Conservation (phyloP, 169 alveolate species). For the Miamiensis avidus region DNA sequence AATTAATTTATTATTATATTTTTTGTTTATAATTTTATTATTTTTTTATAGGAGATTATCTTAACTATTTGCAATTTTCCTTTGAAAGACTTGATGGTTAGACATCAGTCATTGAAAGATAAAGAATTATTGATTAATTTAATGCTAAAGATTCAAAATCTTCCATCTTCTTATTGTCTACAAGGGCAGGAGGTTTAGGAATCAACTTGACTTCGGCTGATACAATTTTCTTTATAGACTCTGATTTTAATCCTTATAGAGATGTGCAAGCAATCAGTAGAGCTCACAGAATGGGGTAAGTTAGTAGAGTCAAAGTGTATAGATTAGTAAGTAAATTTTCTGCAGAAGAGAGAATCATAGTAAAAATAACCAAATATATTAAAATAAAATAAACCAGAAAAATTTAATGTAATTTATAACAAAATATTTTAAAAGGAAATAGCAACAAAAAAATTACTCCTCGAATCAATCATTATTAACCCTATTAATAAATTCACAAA, state of each 20-base stretch:
- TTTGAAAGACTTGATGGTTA: constrained; percentile 62
- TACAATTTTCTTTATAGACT: constrained; percentile 60
- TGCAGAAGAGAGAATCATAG: constrained; percentile 63
- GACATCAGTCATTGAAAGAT: constrained; percentile 45
- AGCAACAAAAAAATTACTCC: constrained; percentile 52
- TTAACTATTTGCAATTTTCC: constrained; percentile 3
- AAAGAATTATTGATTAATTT: constrained; percentile 52
- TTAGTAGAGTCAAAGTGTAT: constrained; percentile 54
- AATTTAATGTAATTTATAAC: no score
- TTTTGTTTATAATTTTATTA: neutral
- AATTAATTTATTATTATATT: neutral
- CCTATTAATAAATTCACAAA: constrained; percentile 29
- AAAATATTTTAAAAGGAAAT: constrained; percentile 11
- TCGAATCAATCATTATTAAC: constrained; percentile 38
- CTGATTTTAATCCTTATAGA: constrained; percentile 68
- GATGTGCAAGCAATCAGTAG: constrained; percentile 67
- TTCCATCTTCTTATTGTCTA: constrained; percentile 53
- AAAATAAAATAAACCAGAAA: no score
- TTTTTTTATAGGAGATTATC: constrained; percentile 20
- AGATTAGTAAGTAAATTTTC: constrained; percentile 62
- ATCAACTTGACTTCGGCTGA: constrained; percentile 67
- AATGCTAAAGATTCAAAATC: constrained; percentile 37
- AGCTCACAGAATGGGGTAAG: constrained; percentile 71
- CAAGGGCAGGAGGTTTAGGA: constrained; percentile 65
- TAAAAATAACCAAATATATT: no score